Conservation (phyloP, 345 rosid genomes). For the Eutrema japonicum region DNA sequence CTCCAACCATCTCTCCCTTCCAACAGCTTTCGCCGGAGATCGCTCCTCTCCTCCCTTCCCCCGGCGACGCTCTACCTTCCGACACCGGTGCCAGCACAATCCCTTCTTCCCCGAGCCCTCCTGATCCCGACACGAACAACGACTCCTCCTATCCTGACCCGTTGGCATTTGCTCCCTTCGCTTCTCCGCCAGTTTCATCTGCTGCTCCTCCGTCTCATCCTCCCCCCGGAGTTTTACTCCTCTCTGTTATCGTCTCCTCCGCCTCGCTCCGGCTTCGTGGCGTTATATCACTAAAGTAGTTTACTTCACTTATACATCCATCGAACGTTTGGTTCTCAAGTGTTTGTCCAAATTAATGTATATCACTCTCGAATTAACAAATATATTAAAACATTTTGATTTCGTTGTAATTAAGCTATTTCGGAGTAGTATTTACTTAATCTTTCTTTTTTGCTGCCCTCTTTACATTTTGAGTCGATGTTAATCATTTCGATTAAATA, state of each 20-base stretch:
- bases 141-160: conserved; percentile 50
- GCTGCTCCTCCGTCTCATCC: conserved; percentile 36
- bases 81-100: conserved; percentile 61
- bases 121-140: conserved; percentile 65
- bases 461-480: conserved; percentile 12
- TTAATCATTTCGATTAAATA: conserved; percentile 8
- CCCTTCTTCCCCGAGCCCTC: conserved; percentile 82
- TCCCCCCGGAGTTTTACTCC: conserved; percentile 9
- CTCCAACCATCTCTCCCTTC: conserved; percentile 53
- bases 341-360: conserved; percentile 33
- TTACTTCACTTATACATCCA: conserved; percentile 35
- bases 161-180: conserved; percentile 52
- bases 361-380: conserved; percentile 28
- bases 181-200: conserved; percentile 53
- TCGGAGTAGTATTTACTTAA: neutral
- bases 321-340: conserved; percentile 30
- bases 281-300: conserved; percentile 16
- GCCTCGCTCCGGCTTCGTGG: conserved; percentile 34
- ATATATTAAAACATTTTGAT: neutral
- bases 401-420: neutral
- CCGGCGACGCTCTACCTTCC: conserved; percentile 56
- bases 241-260: conserved; percentile 20
- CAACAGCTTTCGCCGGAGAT: conserved; percentile 73
- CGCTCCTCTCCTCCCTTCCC: conserved; percentile 78
- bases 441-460: neutral